phyloP scores from a whole-genome alignment of 2,329 filamentous ascomycete genomes.

The Fusarium illudens region DNA sequence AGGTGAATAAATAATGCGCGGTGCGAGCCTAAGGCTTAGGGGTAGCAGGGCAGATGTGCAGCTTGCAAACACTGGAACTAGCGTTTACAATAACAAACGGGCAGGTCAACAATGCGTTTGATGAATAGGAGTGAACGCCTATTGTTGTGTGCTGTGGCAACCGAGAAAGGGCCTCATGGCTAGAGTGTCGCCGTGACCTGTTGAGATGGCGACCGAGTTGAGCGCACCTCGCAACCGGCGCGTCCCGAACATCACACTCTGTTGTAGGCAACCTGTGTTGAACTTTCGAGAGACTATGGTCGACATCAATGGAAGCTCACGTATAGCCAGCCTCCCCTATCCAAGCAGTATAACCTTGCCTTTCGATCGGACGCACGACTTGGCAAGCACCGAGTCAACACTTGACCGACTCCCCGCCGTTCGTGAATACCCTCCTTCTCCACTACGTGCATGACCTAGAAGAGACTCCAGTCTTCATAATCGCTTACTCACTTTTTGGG shows the following conservation, averaged over 20 bases:
- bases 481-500: neutral
- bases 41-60: neutral
- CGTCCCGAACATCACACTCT: neutral
- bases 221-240: neutral
- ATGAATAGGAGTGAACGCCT: neutral
- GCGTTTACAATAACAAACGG: neutral
- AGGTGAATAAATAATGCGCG: neutral
- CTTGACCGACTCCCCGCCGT: constrained; percentile 4
- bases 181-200: neutral
- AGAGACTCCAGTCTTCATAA: neutral
- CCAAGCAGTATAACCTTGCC: neutral
- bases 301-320: neutral
- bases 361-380: neutral
- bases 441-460: constrained; percentile 7
- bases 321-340: neutral
- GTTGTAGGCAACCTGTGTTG: neutral
- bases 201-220: neutral
- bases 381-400: neutral
- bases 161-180: neutral
- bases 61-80: neutral
- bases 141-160: neutral
- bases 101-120: neutral
- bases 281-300: neutral
- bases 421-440: neutral
- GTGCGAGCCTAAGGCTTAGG: neutral